Conservation (phyloP, 2,329 filamentous ascomycete species). For the Calonectria crousiana region DNA sequence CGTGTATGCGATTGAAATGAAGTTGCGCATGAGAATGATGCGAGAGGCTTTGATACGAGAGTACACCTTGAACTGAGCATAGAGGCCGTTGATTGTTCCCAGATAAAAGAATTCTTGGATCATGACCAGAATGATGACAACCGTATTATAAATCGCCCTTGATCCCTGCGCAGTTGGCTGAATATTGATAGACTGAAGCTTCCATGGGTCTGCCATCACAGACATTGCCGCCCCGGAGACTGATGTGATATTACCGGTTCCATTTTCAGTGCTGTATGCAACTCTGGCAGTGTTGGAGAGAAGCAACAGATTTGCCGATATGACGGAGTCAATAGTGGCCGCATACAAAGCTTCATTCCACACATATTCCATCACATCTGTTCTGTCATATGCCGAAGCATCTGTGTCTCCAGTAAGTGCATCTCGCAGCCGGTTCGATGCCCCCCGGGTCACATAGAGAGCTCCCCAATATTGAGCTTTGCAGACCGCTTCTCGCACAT, state of each 20-base stretch:
- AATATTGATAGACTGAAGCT: conserved; percentile 35
- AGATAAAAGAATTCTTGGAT: conserved; percentile 43
- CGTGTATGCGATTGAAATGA: conserved; percentile 31
- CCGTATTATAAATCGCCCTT: conserved; percentile 40
- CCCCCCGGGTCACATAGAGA: conserved; percentile 27
- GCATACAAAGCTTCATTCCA: conserved; percentile 39
- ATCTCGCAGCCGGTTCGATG: conserved; percentile 26
- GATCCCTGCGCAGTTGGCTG: conserved; percentile 38
- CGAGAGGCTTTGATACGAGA: conserved; percentile 10
- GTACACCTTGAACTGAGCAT: conserved; percentile 38
- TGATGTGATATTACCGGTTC: conserved; percentile 28
- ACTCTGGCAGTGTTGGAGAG: conserved; percentile 29
- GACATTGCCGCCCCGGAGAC: conserved; percentile 30
- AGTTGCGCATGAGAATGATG: conserved; percentile 33
- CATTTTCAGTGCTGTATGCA: conserved; percentile 29
- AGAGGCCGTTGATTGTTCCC: conserved; percentile 38
- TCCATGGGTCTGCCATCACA: conserved; percentile 38
- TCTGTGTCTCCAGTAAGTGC: conserved; percentile 22
- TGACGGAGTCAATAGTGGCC: conserved; percentile 23
- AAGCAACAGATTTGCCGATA: conserved; percentile 27
- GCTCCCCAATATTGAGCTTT: conserved; percentile 35
- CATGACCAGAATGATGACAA: conserved; percentile 39
- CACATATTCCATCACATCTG: conserved; percentile 31
- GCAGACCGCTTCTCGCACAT: conserved; percentile 30
- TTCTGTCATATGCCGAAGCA: conserved; percentile 26